Percentiles rank a stretch among this genome's conserved stretches.
phyloP scores from a whole-genome alignment of 176 grass and related monocot species.

The Guadua angustifolia region DNA sequence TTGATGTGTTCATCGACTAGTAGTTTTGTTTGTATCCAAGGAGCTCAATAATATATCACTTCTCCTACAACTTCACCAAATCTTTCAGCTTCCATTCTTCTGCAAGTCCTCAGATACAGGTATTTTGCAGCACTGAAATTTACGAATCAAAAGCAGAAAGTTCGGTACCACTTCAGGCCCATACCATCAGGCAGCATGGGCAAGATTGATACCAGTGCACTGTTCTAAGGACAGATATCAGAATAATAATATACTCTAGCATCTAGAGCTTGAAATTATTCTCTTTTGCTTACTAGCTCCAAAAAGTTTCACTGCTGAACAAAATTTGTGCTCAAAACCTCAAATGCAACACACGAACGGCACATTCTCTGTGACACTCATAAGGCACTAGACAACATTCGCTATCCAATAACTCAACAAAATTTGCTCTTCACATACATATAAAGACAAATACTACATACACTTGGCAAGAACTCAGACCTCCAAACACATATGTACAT shows the following conservation, averaged over 20 bases:
- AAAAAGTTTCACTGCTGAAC: not conserved
- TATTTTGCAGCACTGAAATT: slow-evolving; percentile 55
- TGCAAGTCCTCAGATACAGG: slow-evolving; percentile 46
- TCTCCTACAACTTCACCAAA: slow-evolving; percentile 38
- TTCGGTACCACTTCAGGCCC: slow-evolving; percentile 50
- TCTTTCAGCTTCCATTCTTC: slow-evolving; percentile 60
- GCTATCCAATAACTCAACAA: not conserved
- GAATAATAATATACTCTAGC: not conserved
- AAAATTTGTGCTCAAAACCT: not conserved
- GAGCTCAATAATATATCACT: slow-evolving; percentile 38
- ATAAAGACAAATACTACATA: not conserved
- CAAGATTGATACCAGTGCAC: slow-evolving; percentile 41
- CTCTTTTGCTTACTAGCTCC: not conserved
- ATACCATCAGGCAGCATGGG: slow-evolving; percentile 55
- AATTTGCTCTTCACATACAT: not conserved
- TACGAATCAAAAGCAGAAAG: slow-evolving; percentile 52
- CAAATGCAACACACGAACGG: not conserved
- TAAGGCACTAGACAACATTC: not conserved
- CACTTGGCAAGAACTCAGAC: not conserved
- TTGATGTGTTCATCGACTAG: slow-evolving; percentile 32
- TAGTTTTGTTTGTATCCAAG: slow-evolving; percentile 42
- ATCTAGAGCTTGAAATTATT: not conserved
- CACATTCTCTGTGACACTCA: not conserved
- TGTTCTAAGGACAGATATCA: slow-evolving; percentile 30
- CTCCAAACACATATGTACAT: not conserved